Conservation (phyloP, 2,329 filamentous ascomycete species). For the Alternaria ventricosa region DNA sequence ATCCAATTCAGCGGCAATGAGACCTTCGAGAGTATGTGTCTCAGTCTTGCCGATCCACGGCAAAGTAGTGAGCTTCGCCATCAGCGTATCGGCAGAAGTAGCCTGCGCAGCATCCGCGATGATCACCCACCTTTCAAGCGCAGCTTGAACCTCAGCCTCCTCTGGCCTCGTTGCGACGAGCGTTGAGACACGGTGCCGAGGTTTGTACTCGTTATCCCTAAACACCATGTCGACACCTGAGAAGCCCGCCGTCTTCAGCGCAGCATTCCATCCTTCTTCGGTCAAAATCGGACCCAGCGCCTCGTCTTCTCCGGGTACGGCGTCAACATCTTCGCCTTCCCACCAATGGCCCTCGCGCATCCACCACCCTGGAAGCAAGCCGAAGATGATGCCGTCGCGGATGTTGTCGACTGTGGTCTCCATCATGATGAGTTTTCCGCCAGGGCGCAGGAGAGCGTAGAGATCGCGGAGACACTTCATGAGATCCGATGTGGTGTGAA, state of each 20-base stretch:
- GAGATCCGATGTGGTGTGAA: constrained; percentile 19
- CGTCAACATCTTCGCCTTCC: constrained; percentile 9
- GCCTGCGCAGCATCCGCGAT: background rate
- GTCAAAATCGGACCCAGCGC: constrained; percentile 5
- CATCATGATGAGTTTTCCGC: constrained; percentile 18
- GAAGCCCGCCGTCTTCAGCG: constrained; percentile 9
- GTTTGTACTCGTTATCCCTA: constrained; percentile 8
- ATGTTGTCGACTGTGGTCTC: constrained; percentile 6
- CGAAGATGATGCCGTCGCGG: constrained; percentile 9
- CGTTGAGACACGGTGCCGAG: constrained; percentile 1
- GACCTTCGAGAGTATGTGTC: constrained; percentile 3
- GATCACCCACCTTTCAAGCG: constrained; percentile 2
- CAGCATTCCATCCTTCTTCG: constrained; percentile 29
- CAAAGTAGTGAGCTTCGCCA: constrained; percentile 1
- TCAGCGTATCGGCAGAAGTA: constrained; percentile 2
- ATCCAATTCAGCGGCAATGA: constrained; percentile 4
- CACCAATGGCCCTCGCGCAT: constrained; percentile 15
- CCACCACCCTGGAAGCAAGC: constrained; percentile 14
- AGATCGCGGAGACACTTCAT: constrained; percentile 6
- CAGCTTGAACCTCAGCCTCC: constrained; percentile 11
- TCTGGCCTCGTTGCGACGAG: constrained; percentile 5
- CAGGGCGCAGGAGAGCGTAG: constrained; percentile 5
- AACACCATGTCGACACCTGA: constrained; percentile 11
- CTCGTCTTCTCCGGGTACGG: constrained; percentile 4
- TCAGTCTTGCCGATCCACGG: constrained; percentile 6